Percentiles rank a stretch among this genome's conserved stretches.
Evolutionary conservation across 2,329 filamentous ascomycete species (phyloP).

Genomic region (Fusarium brachygibbosum): DNA sequence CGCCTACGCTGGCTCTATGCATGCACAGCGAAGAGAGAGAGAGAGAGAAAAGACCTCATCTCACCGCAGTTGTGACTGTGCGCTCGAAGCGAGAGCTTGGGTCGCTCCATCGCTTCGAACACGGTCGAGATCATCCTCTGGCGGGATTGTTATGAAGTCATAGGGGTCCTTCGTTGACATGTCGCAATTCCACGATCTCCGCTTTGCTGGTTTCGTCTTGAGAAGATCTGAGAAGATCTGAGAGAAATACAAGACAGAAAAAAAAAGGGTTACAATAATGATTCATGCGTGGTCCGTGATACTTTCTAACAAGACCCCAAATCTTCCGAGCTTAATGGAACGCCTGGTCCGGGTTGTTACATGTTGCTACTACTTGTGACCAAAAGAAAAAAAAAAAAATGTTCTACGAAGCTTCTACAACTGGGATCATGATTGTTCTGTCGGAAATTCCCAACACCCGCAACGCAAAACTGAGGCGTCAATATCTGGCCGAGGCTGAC

Average conservation of each 20-base stretch:
- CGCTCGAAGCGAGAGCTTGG: constrained; percentile 40
- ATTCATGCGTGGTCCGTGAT: constrained; percentile 26
- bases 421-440: not conserved
- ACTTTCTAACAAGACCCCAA: constrained; percentile 15
- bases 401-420: constrained; percentile 22
- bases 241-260: not conserved
- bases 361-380: not conserved
- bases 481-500: constrained; percentile 20
- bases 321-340: constrained; percentile 17
- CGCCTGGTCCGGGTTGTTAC: constrained; percentile 8
- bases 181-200: constrained; percentile 12
- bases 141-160: constrained; percentile 49
- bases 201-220: constrained; percentile 10
- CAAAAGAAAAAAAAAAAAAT: not conserved
- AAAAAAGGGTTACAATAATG: not conserved
- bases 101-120: constrained; percentile 24
- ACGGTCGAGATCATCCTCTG: constrained; percentile 20
- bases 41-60: constrained; percentile 18
- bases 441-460: not conserved
- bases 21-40: not conserved
- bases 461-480: constrained; percentile 32
- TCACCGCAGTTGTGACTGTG: constrained; percentile 45
- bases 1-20: constrained; percentile 13
- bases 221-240: constrained; percentile 6
- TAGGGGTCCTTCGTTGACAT: constrained; percentile 47